Conservation (phyloP, 2,329 filamentous ascomycete genomes). For the Monosporascus cannonballus region DNA sequence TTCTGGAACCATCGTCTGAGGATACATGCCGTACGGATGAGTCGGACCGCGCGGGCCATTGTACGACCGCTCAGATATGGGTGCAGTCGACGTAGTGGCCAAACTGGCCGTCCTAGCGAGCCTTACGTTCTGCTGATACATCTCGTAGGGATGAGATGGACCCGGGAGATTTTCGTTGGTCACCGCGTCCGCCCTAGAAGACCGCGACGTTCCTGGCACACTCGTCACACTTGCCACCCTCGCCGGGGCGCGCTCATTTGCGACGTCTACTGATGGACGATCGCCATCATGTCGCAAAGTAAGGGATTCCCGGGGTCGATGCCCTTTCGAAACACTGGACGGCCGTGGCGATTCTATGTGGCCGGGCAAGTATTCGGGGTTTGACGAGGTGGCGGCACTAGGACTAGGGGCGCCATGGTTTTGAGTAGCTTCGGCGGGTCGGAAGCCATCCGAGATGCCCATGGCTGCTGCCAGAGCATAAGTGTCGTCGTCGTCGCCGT, state of each 20-base stretch:
- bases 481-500: slow-evolving; percentile 33
- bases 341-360: slow-evolving; percentile 30
- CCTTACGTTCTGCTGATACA: slow-evolving; percentile 70
- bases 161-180: slow-evolving; percentile 63
- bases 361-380: slow-evolving; percentile 10
- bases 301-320: slow-evolving; percentile 41
- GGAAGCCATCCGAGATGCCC: slow-evolving; percentile 38
- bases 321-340: slow-evolving; percentile 52
- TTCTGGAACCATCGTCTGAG: slow-evolving; percentile 64
- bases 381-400: slow-evolving; percentile 13
- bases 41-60: slow-evolving; percentile 60
- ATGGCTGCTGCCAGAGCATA: slow-evolving; percentile 41
- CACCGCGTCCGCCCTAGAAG: slow-evolving; percentile 46
- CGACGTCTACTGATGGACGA: slow-evolving; percentile 25
- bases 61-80: slow-evolving; percentile 52
- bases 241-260: slow-evolving; percentile 13
- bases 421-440: slow-evolving; percentile 20
- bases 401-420: slow-evolving; percentile 9
- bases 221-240: slow-evolving; percentile 29
- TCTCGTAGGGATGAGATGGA: slow-evolving; percentile 77
- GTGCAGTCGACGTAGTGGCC: slow-evolving; percentile 64
- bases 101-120: slow-evolving; percentile 51
- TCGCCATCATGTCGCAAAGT: slow-evolving; percentile 50
- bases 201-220: slow-evolving; percentile 30
- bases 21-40: slow-evolving; percentile 82